Conservation (phyloP, 1,139 yeast genomes). For the Zygoascus hellenicus region DNA sequence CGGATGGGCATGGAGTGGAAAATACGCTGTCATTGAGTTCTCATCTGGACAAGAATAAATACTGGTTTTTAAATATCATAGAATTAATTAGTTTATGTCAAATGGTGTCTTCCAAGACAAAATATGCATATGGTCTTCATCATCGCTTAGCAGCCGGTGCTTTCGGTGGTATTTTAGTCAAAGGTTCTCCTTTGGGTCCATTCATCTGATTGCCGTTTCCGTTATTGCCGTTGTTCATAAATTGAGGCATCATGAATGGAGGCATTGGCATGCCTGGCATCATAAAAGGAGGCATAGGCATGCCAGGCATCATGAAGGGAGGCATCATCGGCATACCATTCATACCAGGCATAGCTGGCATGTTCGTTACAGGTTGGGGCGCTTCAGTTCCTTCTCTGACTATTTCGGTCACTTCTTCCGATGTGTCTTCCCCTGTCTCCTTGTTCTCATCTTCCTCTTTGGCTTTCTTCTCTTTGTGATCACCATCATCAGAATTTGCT, state of each 20-base stretch:
- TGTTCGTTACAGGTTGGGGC: slow-evolving; percentile 4
- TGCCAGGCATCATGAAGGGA: slow-evolving; percentile 22
- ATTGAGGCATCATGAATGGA: slow-evolving; percentile 16
- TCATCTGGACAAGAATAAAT: background rate
- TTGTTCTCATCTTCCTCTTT: slow-evolving; percentile 7
- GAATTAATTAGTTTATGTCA: too few relatives aligned
- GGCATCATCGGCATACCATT: slow-evolving; percentile 14
- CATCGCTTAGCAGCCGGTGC: background rate
- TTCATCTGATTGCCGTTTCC: background rate
- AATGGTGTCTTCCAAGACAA: background rate
- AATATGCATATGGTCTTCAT: background rate
- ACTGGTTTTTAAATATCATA: too few relatives aligned
- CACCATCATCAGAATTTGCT: slow-evolving; percentile 10
- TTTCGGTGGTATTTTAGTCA: slow-evolving; percentile 1
- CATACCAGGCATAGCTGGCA: slow-evolving; percentile 17
- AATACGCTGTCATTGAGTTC: slow-evolving; percentile 83
- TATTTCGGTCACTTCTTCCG: background rate
- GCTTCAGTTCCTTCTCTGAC: background rate
- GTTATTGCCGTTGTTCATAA: slow-evolving; percentile 9
- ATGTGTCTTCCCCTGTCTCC: background rate
- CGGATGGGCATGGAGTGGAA: slow-evolving; percentile 84
- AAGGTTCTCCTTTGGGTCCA: background rate
- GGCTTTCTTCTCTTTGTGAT: slow-evolving; percentile 9
- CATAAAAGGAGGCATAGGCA: slow-evolving; percentile 21
- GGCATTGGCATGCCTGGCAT: slow-evolving; percentile 23